These are phyloP conservation scores for Eutrema japonicum DNA, from an alignment of 345 rosid species.

Conservation along the genomic window DNA sequence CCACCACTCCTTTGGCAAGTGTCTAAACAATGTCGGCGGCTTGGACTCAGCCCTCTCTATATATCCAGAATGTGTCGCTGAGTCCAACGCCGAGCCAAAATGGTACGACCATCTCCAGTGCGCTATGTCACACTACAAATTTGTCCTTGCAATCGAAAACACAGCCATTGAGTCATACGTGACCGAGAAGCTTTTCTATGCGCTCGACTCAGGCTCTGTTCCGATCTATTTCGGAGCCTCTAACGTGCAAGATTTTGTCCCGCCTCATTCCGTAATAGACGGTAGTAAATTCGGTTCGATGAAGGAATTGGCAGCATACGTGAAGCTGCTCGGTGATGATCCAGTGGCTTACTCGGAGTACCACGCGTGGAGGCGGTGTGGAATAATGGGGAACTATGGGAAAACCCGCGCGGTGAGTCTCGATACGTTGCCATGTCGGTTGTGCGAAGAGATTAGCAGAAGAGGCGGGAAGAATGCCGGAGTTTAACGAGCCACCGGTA, in stretches of 20 bases:
- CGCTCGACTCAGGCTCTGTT: conserved; percentile 83
- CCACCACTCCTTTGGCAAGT: conserved; percentile 89
- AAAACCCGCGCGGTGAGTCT: conserved; percentile 70
- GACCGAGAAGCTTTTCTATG: conserved; percentile 92
- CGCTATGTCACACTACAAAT: conserved; percentile 95
- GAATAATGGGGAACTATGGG: conserved; percentile 67
- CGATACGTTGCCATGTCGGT: conserved; percentile 85
- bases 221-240: conserved; percentile 94
- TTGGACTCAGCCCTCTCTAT: conserved; percentile 68
- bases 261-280: conserved; percentile 83
- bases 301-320: conserved; percentile 69
- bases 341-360: conserved; percentile 83
- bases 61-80: conserved; percentile 71
- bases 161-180: conserved; percentile 82
- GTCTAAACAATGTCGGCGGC: conserved; percentile 89
- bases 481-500: conserved; percentile 17
- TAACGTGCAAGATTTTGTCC: conserved; percentile 80
- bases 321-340: conserved; percentile 67
- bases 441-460: conserved; percentile 76
- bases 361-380: conserved; percentile 97
- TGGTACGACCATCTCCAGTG: conserved; percentile 97
- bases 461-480: conserved; percentile 70
- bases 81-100: conserved; percentile 52
- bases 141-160: conserved; percentile 91
- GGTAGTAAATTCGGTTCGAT: conserved; percentile 71